phyloP scores from a whole-genome alignment of 1,284 basidiomycete species.

The Pisolithus thermaeus region DNA sequence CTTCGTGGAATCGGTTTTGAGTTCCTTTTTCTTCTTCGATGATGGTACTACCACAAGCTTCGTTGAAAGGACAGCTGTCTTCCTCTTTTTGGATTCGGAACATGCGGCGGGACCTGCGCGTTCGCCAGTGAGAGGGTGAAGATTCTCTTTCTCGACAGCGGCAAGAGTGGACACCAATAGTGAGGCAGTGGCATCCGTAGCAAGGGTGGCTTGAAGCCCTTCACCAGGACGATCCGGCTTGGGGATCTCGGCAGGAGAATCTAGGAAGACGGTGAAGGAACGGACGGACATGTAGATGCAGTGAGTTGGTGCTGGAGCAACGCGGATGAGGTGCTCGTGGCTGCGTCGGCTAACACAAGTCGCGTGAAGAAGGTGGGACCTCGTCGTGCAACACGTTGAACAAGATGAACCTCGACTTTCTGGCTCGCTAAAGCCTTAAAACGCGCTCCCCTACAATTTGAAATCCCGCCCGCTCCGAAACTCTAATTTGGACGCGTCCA shows the following conservation, averaged over 20 bases:
- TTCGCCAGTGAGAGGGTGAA: conserved; percentile 65
- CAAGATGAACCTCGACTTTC: conserved; percentile 18
- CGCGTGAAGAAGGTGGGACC: conserved; percentile 13
- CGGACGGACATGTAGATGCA: conserved; percentile 42
- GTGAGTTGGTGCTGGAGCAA: conserved; percentile 5
- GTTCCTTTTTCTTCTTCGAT: conserved; percentile 42
- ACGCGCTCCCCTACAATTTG: conserved; percentile 21
- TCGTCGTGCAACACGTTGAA: conserved; percentile 31
- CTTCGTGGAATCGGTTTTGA: conserved; percentile 40
- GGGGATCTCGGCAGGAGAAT: conserved; percentile 33
- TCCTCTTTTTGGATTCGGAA: conserved; percentile 53
- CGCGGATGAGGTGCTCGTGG: conserved; percentile 2
- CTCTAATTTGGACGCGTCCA: conserved; percentile 11
- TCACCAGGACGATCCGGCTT: conserved; percentile 21
- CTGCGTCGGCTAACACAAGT: conserved; percentile 1
- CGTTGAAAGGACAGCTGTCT: conserved; percentile 50
- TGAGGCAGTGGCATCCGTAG: conserved; percentile 30
- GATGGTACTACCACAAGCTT: conserved; percentile 38
- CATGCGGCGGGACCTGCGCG: conserved; percentile 36
- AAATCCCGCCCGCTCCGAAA: conserved; percentile 28
- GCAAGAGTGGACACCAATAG: conserved; percentile 30
- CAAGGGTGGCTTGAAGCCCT: conserved; percentile 12
- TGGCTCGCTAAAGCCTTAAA: conserved; percentile 28
- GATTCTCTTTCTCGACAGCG: conserved; percentile 66
- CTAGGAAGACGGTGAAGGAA: conserved; percentile 63